Percentiles rank a stretch among this genome's conserved stretches.
Conservation (phyloP, 257 asterid genomes). For the Petunia axillaris region DNA sequence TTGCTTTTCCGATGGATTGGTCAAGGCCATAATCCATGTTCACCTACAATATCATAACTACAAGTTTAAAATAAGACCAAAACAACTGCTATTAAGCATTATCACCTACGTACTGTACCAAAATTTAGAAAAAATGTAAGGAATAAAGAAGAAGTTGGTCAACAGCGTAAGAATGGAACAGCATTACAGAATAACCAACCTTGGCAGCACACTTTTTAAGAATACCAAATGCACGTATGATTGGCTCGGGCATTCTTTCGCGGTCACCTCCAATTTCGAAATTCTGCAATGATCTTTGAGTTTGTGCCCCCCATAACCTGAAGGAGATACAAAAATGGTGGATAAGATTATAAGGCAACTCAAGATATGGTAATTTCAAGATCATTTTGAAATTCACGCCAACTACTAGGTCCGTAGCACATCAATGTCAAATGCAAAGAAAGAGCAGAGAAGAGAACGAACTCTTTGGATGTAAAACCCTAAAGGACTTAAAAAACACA, state of each 20-base stretch:
- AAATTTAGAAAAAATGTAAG: constrained; percentile 2
- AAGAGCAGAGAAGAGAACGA: too few relatives aligned
- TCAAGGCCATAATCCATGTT: constrained; percentile 96
- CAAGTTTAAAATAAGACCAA: constrained; percentile 18
- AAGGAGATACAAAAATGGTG: constrained; percentile 12
- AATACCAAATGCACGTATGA: constrained; percentile 87
- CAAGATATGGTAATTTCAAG: too few relatives aligned
- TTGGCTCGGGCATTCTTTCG: constrained; percentile 97
- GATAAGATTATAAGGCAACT: too few relatives aligned
- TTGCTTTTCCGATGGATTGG: constrained; percentile 85
- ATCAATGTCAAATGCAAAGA: too few relatives aligned
- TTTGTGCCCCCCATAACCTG: constrained; percentile 99
- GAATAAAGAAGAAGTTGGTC: constrained; percentile 7
- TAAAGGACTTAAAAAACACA: too few relatives aligned
- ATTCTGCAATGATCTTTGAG: constrained; percentile 93
- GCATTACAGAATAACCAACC: constrained; percentile 46
- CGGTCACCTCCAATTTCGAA: constrained; percentile 97
- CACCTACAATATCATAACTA: constrained; percentile 53
- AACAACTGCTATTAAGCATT: constrained; percentile 17
- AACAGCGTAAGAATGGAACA: constrained; percentile 11
- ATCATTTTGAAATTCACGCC: too few relatives aligned
- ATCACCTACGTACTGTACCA: neutral
- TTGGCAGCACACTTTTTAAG: constrained; percentile 97
- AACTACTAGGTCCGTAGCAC: too few relatives aligned
- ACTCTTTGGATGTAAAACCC: too few relatives aligned